These are phyloP conservation scores for Diaporthe helianthi DNA, from an alignment of 2,329 filamentous ascomycete genomes.

Conservation along the genomic window DNA sequence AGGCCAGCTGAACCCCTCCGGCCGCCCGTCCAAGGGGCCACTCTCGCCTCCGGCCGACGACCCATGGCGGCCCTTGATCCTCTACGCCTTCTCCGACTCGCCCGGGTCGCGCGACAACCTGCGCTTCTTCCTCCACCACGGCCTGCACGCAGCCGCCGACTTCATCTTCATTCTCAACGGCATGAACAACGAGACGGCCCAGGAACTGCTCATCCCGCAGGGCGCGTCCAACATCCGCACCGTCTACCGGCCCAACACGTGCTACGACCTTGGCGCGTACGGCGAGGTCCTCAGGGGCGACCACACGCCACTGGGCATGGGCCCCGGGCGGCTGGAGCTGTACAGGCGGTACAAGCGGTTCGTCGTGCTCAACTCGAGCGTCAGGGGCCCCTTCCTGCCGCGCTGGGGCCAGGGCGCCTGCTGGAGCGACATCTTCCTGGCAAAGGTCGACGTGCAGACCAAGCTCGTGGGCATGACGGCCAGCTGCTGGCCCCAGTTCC, in stretches of 20 bases:
- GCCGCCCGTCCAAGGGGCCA: constrained; percentile 30
- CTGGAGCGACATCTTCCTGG: constrained; percentile 47
- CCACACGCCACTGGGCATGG: constrained; percentile 19
- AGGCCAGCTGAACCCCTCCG: constrained; percentile 33
- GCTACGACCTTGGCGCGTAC: constrained; percentile 46
- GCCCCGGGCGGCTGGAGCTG: constrained; percentile 38
- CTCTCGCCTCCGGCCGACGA: constrained; percentile 34
- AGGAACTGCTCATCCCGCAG: constrained; percentile 39
- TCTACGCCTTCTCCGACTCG: constrained; percentile 48
- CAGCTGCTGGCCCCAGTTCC: constrained; percentile 45
- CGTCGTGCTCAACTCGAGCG: constrained; percentile 46
- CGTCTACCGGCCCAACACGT: constrained; percentile 43
- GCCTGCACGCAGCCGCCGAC: constrained; percentile 47
- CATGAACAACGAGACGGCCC: constrained; percentile 38
- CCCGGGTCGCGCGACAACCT: constrained; percentile 43
- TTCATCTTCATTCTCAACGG: constrained; percentile 51
- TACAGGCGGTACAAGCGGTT: constrained; percentile 47
- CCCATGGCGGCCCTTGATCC: constrained; percentile 40
- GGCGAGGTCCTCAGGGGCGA: constrained; percentile 44
- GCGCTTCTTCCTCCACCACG: constrained; percentile 46
- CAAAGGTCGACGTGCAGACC: constrained; percentile 38
- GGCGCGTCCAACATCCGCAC: constrained; percentile 43
- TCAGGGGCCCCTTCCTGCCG: constrained; percentile 48
- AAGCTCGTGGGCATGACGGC: constrained; percentile 48
- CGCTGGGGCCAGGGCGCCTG: constrained; percentile 43